phyloP scores from a whole-genome alignment of 306 rosid species.

The Betula pendula region DNA sequence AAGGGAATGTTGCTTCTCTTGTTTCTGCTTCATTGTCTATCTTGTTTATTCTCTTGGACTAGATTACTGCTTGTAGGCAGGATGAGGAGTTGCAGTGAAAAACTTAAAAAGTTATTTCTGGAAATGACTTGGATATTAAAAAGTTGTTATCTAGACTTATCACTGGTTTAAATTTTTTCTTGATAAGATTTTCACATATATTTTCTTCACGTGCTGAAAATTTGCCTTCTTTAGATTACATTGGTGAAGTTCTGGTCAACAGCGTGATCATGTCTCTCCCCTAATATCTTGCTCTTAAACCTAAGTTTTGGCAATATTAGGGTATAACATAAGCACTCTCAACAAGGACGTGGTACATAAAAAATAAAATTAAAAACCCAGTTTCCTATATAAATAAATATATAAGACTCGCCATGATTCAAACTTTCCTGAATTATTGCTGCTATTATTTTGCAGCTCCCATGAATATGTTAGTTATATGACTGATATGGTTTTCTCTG shows the following conservation, averaged over 20 bases:
- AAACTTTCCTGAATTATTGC: background rate
- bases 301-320: no score
- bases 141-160: background rate
- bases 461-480: background rate
- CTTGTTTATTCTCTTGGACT: background rate
- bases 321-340: background rate
- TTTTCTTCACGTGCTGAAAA: background rate
- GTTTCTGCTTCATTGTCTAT: background rate
- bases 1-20: background rate
- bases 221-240: background rate
- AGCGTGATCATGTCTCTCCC: no score
- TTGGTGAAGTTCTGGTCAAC: no score
- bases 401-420: background rate
- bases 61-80: background rate
- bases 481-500: background rate
- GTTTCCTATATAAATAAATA: background rate
- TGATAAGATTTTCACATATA: background rate
- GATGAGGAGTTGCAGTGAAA: background rate
- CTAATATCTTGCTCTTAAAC: no score
- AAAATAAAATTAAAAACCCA: background rate
- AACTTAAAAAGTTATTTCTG: background rate
- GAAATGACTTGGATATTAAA: background rate
- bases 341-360: background rate
- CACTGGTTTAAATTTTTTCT: background rate
- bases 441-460: background rate